A percentile compares a stretch with the other conserved stretches of the same genome.
Conservation (phyloP, 345 rosid genomes). For the Hibiscus mutabilis region DNA sequence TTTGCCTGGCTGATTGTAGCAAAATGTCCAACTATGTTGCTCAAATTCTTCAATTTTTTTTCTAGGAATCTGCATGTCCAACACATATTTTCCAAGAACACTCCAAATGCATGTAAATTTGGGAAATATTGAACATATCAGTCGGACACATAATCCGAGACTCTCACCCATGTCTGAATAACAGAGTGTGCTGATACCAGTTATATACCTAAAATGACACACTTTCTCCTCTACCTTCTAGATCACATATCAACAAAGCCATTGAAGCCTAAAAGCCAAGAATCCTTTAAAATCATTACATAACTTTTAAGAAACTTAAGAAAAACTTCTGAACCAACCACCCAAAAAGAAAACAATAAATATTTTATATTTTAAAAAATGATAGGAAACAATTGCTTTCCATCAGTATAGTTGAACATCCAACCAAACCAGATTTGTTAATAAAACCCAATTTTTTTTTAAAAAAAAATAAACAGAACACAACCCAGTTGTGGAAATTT, state of each 20-base stretch:
- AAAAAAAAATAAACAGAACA: not conserved
- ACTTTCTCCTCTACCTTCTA: not conserved
- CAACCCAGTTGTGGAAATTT: not conserved
- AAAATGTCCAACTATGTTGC: not conserved
- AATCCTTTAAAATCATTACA: not conserved
- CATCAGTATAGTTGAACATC: not conserved
- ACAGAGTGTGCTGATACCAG: not conserved
- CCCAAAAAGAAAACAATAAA: not conserved
- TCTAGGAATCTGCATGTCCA: not conserved
- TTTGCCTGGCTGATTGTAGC: not conserved
- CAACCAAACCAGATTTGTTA: not conserved
- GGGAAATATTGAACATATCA: not conserved
- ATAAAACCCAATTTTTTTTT: not conserved
- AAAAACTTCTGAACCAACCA: not conserved
- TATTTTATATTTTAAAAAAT: not conserved
- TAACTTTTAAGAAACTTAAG: not conserved
- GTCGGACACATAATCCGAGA: not conserved
- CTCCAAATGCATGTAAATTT: not conserved
- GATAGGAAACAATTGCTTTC: not conserved
- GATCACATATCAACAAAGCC: not conserved
- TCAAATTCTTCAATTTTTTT: not conserved
- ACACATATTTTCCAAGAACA: not conserved
- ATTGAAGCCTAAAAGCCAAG: not conserved
- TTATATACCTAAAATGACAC: not conserved
- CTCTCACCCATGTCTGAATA: not conserved